Evolutionary conservation across 2,329 filamentous ascomycete species (phyloP).

Genomic region (Xylariomycetidae sp.): DNA sequence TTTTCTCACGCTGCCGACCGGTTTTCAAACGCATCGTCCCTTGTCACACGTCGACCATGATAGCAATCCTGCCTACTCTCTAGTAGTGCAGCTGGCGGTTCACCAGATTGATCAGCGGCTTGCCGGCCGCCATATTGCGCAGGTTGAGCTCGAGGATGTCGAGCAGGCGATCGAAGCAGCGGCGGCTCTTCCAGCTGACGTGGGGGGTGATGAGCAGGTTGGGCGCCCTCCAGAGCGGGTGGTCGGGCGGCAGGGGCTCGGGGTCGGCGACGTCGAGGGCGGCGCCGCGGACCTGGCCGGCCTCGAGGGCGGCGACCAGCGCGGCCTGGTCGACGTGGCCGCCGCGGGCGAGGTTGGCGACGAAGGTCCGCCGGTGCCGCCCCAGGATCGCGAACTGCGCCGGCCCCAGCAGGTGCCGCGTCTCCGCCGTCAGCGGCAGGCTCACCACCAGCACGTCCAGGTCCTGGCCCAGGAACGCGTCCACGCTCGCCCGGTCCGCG

Average conservation of each 20-base stretch:
- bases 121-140: slow-evolving; percentile 14
- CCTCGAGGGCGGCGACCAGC: slow-evolving; percentile 45
- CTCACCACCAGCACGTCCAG: slow-evolving; percentile 34
- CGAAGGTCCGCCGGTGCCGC: slow-evolving; percentile 39
- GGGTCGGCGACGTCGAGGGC: slow-evolving; percentile 64
- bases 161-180: slow-evolving; percentile 10
- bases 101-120: slow-evolving; percentile 18
- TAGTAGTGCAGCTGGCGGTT: slow-evolving; percentile 21
- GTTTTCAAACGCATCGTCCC: no score
- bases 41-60: no score
- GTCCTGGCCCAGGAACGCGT: slow-evolving; percentile 32
- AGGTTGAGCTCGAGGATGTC: slow-evolving; percentile 19
- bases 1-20: no score
- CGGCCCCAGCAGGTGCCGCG: slow-evolving; percentile 33
- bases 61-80: not conserved
- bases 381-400: slow-evolving; percentile 30
- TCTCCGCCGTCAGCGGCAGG: slow-evolving; percentile 32
- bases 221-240: slow-evolving; percentile 55
- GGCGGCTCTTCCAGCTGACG: slow-evolving; percentile 18
- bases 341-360: slow-evolving; percentile 58
- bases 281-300: slow-evolving; percentile 39
- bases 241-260: slow-evolving; percentile 56
- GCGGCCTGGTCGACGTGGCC: slow-evolving; percentile 32
- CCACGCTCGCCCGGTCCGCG: slow-evolving; percentile 19
- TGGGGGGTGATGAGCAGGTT: slow-evolving; percentile 49